Conservation (phyloP, 352 stramenopile genomes). For the Phytophthora megakarya region DNA sequence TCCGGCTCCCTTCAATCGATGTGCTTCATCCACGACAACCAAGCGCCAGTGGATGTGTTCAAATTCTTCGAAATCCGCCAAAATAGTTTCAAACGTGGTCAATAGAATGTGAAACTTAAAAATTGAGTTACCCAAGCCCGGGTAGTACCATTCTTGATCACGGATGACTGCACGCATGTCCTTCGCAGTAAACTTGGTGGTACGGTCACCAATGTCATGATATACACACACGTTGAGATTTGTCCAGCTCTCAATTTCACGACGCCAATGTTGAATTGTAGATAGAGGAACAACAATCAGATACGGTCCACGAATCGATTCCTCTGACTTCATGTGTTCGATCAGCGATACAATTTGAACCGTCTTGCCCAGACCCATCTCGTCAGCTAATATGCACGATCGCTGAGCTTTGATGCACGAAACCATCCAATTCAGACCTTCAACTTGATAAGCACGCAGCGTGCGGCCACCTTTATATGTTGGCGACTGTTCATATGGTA, state of each 20-base stretch:
- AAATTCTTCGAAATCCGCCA: slow-evolving; percentile 86
- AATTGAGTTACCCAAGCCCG: slow-evolving; percentile 89
- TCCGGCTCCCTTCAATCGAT: slow-evolving; percentile 78
- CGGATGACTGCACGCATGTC: slow-evolving; percentile 88
- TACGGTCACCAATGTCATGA: slow-evolving; percentile 93
- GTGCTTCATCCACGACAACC: slow-evolving; percentile 84
- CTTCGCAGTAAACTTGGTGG: slow-evolving; percentile 83
- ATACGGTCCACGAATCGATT: slow-evolving; percentile 83
- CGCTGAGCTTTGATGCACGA: slow-evolving; percentile 87
- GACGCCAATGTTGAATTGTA: slow-evolving; percentile 88
- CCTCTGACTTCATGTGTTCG: slow-evolving; percentile 84
- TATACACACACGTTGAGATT: slow-evolving; percentile 99
- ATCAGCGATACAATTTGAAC: slow-evolving; percentile 96
- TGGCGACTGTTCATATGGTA: slow-evolving; percentile 89
- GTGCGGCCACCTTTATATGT: slow-evolving; percentile 88
- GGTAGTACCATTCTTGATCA: slow-evolving; percentile 90
- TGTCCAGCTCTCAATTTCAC: slow-evolving; percentile 93
- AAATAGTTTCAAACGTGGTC: slow-evolving; percentile 84
- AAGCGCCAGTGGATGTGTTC: slow-evolving; percentile 88
- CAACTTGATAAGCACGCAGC: slow-evolving; percentile 82
- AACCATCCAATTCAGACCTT: slow-evolving; percentile 91
- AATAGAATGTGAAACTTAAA: slow-evolving; percentile 90
- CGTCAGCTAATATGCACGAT: slow-evolving; percentile 89
- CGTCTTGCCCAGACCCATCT: slow-evolving; percentile 95
- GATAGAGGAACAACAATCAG: slow-evolving; percentile 88